Evolutionary conservation across 805 yeast species (phyloP).

Genomic region (Wickerhamiella sorbophila): DNA sequence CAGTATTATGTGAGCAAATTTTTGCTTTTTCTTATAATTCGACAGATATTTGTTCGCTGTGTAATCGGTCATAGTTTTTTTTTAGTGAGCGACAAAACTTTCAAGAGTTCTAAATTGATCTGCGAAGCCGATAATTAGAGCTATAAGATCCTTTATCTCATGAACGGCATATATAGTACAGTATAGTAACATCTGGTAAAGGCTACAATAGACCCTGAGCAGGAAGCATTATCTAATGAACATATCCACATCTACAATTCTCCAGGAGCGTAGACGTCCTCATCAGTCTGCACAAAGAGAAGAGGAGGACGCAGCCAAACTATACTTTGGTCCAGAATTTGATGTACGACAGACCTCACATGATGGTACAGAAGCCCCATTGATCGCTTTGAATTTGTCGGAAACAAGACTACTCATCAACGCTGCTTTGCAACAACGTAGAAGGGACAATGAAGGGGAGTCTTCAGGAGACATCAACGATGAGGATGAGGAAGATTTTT

Average conservation of each 20-base stretch:
- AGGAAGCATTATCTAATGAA: conserved; percentile 48
- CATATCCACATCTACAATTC: conserved; percentile 76
- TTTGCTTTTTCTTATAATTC: too few species aligned
- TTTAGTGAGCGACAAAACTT: too few species aligned
- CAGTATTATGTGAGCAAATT: too few species aligned
- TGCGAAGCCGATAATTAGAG: too few species aligned
- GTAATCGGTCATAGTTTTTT: too few species aligned
- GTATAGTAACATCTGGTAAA: background rate
- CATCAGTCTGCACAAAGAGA: conserved; percentile 31
- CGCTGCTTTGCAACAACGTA: conserved; percentile 72
- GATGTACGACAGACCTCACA: conserved; percentile 67
- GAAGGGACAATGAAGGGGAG: conserved; percentile 29
- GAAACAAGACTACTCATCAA: conserved; percentile 84
- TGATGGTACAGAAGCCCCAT: conserved; percentile 59
- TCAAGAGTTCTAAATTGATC: too few species aligned
- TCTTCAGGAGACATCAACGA: conserved; percentile 21
- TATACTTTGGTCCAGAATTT: conserved; percentile 88
- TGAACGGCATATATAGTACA: too few species aligned
- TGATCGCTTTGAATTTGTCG: conserved; percentile 73
- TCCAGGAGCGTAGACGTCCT: conserved; percentile 63
- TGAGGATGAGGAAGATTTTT: conserved; percentile 21
- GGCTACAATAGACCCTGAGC: background rate
- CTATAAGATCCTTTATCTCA: too few species aligned
- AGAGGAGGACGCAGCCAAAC: conserved; percentile 81
- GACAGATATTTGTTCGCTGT: too few species aligned